A percentile compares a stretch with the other conserved stretches of the same genome.
phyloP scores from a whole-genome alignment of 2,329 filamentous ascomycete species.

The Didymella exigua region DNA sequence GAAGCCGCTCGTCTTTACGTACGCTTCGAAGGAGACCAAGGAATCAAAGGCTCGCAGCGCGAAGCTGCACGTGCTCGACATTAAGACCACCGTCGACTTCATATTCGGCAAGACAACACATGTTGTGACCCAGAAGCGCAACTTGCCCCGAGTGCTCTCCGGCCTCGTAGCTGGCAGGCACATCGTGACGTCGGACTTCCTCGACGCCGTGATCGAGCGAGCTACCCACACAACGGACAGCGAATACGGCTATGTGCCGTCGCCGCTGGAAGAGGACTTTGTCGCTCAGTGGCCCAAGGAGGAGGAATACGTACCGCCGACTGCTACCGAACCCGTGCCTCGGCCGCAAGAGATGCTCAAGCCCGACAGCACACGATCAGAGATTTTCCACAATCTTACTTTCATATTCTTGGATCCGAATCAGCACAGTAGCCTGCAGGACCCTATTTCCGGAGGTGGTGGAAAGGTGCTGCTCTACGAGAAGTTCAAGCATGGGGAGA shows the following conservation, averaged over 20 bases:
- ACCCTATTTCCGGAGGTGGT: conserved; percentile 75
- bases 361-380: conserved; percentile 68
- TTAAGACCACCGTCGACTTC: conserved; percentile 82
- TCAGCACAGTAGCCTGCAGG: conserved; percentile 77
- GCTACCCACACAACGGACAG: conserved; percentile 51
- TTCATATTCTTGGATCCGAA: conserved; percentile 82
- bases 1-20: conserved; percentile 80
- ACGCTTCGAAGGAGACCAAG: conserved; percentile 73
- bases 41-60: conserved; percentile 57
- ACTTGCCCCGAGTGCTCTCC: conserved; percentile 84
- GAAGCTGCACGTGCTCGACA: conserved; percentile 80
- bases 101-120: conserved; percentile 76
- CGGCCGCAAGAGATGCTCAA: conserved; percentile 71
- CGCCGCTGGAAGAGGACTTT: conserved; percentile 78
- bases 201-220: conserved; percentile 72
- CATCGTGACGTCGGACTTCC: conserved; percentile 75
- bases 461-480: conserved; percentile 79
- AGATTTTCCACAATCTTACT: conserved; percentile 83
- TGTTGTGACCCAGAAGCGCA: conserved; percentile 86
- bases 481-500: conserved; percentile 63
- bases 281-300: conserved; percentile 78
- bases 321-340: conserved; percentile 75
- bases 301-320: conserved; percentile 71
- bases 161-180: conserved; percentile 80
- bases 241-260: conserved; percentile 57